Percentiles rank a stretch among this genome's conserved stretches.
Evolutionary conservation across 179 eudicot genomes (phyloP).

Genomic region (Silene noctiflora): DNA sequence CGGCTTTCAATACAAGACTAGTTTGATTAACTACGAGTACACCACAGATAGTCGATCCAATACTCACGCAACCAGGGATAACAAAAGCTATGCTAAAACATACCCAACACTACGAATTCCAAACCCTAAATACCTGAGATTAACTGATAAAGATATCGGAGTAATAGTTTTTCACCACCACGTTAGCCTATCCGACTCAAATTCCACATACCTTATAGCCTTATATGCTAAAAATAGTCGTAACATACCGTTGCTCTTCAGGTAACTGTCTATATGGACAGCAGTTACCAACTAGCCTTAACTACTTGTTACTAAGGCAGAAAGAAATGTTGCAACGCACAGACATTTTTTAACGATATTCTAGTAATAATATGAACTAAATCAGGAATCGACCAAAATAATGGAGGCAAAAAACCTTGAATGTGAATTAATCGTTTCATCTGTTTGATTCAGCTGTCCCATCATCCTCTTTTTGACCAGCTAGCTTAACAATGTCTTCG

Average conservation of each 20-base stretch:
- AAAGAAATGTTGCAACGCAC: slow-evolving; percentile 15
- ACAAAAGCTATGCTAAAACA: too few species aligned
- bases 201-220: too few species aligned
- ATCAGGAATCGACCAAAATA: slow-evolving; percentile 5
- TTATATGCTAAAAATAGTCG: not conserved
- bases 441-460: slow-evolving; percentile 40
- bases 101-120: too few species aligned
- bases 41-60: too few species aligned
- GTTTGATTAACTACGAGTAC: too few species aligned
- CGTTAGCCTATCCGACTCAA: not conserved
- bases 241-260: slow-evolving; percentile 1
- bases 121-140: too few species aligned
- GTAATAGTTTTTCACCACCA: not conserved
- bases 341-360: slow-evolving; percentile 9
- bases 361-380: not conserved
- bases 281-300: not conserved
- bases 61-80: too few species aligned
- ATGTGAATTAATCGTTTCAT: slow-evolving; percentile 25
- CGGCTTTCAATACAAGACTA: too few species aligned
- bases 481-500: slow-evolving; percentile 83
- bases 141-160: too few species aligned
- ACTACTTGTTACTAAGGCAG: slow-evolving; percentile 21
- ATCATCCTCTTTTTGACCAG: slow-evolving; percentile 50
- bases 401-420: not conserved
- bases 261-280: not conserved